Percentiles rank a stretch among this genome's conserved stretches.
These are phyloP conservation scores for Alternaria angustiovoidea DNA, from an alignment of 2,329 filamentous ascomycete genomes.

Conservation along the genomic window DNA sequence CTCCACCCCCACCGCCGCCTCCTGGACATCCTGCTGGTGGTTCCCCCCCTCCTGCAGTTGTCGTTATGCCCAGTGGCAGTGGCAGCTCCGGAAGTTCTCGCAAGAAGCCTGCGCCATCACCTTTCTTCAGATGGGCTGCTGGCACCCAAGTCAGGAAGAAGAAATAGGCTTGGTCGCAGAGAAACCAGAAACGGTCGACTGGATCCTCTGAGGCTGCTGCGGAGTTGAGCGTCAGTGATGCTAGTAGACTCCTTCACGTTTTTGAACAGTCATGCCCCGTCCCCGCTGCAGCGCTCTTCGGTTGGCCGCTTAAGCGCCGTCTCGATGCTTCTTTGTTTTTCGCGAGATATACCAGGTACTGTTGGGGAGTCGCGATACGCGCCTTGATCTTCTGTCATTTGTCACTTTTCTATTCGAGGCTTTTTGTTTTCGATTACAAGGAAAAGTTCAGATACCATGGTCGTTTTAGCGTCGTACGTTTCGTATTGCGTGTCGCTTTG, in stretches of 20 bases:
- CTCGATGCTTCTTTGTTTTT: background rate
- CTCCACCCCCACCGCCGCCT: slow-evolving; percentile 15
- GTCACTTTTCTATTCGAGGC: background rate
- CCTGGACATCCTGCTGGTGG: slow-evolving; percentile 13
- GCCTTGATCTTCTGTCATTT: background rate
- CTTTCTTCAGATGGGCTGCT: slow-evolving; percentile 38
- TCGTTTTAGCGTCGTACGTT: slow-evolving; percentile 19
- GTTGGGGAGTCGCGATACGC: background rate
- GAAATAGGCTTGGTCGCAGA: slow-evolving; percentile 4
- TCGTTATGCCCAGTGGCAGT: slow-evolving; percentile 13
- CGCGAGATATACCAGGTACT: background rate
- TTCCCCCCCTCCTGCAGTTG: slow-evolving; percentile 19
- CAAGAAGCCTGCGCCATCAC: slow-evolving; percentile 22
- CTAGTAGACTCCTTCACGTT: background rate
- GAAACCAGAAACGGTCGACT: background rate
- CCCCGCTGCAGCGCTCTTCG: background rate
- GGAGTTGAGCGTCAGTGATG: background rate
- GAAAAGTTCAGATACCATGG: slow-evolving; percentile 35
- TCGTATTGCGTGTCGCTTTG: slow-evolving; percentile 9
- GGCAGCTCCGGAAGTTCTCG: slow-evolving; percentile 6
- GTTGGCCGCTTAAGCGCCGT: background rate
- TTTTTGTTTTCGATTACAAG: slow-evolving; percentile 4
- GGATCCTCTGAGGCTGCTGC: background rate
- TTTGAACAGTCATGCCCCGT: background rate
- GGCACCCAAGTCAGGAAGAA: slow-evolving; percentile 17